phyloP scores from a whole-genome alignment of 495 filamentous ascomycete genomes.

The Melanomma pulvis-pyrius region DNA sequence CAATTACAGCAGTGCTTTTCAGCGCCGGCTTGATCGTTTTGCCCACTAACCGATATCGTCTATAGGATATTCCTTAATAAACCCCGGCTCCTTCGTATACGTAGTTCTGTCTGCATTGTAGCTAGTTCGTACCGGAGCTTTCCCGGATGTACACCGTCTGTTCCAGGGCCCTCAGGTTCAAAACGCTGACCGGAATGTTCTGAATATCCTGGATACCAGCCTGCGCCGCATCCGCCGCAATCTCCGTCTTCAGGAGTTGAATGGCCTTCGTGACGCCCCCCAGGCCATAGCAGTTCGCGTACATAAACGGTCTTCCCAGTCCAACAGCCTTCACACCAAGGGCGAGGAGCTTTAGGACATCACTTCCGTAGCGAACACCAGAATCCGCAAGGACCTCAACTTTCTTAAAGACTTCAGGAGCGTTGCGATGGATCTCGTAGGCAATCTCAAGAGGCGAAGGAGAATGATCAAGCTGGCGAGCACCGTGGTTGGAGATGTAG shows the following conservation, averaged over 20 bases:
- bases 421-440: conserved; percentile 4
- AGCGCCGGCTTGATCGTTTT: too few relatives aligned
- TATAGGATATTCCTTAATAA: too few relatives aligned
- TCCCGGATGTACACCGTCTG: background rate
- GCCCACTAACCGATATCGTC: too few relatives aligned
- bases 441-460: conserved; percentile 10
- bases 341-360: conserved; percentile 93
- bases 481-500: conserved; percentile 94
- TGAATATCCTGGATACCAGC: background rate
- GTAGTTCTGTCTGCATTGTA: too few relatives aligned
- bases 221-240: background rate
- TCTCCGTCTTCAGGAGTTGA: conserved; percentile 4
- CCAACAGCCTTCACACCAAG: conserved; percentile 91
- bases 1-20: too few relatives aligned
- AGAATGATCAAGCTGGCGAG: conserved; percentile 70
- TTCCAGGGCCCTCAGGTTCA: background rate
- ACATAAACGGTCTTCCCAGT: conserved; percentile 92
- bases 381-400: conserved; percentile 70
- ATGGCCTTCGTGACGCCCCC: conserved; percentile 11
- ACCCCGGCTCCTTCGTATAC: too few relatives aligned
- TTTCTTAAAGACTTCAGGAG: conserved; percentile 18
- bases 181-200: background rate
- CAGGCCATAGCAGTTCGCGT: conserved; percentile 39
- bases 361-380: conserved; percentile 82
- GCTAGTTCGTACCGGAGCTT: too few relatives aligned